Conservation (phyloP, 495 filamentous ascomycete genomes). For the Oidiodendron maius region DNA sequence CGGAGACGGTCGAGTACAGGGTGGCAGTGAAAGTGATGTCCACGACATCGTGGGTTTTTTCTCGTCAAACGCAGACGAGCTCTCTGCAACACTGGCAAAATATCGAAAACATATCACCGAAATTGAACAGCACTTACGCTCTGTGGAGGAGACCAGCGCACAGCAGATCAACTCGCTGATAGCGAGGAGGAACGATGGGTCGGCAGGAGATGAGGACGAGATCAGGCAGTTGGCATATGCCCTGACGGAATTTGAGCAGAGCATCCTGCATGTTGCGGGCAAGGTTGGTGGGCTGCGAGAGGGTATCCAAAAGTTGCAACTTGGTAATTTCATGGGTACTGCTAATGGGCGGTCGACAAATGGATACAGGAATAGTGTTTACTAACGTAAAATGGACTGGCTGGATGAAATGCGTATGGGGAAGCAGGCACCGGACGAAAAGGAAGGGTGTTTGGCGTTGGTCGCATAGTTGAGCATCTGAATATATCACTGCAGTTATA, state of each 20-base stretch:
- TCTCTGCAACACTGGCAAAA: constrained; percentile 56
- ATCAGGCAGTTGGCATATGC: constrained; percentile 59
- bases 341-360: not conserved
- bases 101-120: constrained; percentile 69
- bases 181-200: constrained; percentile 46
- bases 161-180: constrained; percentile 65
- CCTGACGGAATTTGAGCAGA: constrained; percentile 70
- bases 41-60: constrained; percentile 74
- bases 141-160: constrained; percentile 63
- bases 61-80: constrained; percentile 62
- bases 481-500: constrained; percentile 2
- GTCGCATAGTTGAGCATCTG: constrained; percentile 11
- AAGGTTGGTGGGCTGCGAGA: constrained; percentile 65
- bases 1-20: constrained; percentile 7
- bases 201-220: constrained; percentile 37
- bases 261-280: constrained; percentile 69
- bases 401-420: not conserved
- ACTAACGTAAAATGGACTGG: constrained; percentile 13
- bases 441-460: constrained; percentile 24
- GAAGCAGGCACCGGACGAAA: constrained; percentile 5
- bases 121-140: constrained; percentile 75
- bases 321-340: constrained; percentile 39
- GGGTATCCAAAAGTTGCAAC: constrained; percentile 57
- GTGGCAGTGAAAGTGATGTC: constrained; percentile 49
- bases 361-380: constrained; percentile 14